phyloP scores from a whole-genome alignment of 768 basidiomycete genomes.

The Lyophyllum shimeji region DNA sequence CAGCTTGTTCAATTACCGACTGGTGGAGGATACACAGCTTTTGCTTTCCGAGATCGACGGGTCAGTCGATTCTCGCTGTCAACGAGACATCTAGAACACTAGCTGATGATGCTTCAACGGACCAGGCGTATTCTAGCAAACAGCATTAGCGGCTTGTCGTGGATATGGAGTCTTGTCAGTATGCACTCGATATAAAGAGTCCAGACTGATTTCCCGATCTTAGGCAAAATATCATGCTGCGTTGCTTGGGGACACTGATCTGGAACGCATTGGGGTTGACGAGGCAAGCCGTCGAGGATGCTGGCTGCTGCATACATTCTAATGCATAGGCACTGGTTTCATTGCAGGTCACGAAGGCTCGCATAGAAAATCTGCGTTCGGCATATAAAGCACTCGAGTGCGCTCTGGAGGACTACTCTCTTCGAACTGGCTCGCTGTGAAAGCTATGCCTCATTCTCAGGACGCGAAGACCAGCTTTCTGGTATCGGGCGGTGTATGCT shows the following conservation, averaged over 20 bases:
- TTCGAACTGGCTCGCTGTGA: too few species aligned
- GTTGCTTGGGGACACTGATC: neutral
- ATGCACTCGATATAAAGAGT: neutral
- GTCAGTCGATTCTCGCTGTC: neutral
- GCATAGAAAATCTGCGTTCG: neutral
- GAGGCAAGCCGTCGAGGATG: neutral
- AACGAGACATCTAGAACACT: neutral
- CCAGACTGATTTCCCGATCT: too few species aligned
- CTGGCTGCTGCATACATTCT: too few species aligned
- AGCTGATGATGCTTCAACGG: neutral
- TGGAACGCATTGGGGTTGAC: neutral
- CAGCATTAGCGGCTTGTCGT: neutral
- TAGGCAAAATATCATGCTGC: neutral
- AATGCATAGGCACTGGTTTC: neutral
- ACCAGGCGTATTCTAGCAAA: neutral
- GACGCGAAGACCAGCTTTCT: too few species aligned
- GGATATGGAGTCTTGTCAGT: neutral
- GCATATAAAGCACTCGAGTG: neutral
- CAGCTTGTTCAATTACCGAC: neutral
- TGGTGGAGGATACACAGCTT: neutral
- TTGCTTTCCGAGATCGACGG: neutral
- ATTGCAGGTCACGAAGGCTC: neutral
- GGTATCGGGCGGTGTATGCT: too few species aligned
- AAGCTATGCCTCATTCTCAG: too few species aligned
- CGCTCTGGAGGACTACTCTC: neutral